Conservation (phyloP, 345 rosid genomes). For the Arabidopsis suecica region DNA sequence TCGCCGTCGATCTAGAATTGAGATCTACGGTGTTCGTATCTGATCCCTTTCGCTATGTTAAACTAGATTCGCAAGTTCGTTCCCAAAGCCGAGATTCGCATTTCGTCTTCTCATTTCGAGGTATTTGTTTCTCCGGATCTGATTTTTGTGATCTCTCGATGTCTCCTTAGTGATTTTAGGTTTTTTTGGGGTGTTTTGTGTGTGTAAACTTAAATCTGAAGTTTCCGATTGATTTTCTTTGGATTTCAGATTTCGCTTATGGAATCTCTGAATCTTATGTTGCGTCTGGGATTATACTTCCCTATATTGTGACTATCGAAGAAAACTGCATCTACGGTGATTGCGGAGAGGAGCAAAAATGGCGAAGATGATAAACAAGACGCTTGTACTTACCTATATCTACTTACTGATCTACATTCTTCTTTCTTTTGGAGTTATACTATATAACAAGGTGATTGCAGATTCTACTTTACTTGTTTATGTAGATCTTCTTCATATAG, state of each 20-base stretch:
- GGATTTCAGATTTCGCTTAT: constrained; percentile 38
- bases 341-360: constrained; percentile 36
- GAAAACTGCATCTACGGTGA: constrained; percentile 25
- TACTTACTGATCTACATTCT: constrained; percentile 82
- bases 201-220: constrained; percentile 18
- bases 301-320: constrained; percentile 32
- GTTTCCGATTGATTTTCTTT: constrained; percentile 8
- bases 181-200: constrained; percentile 20
- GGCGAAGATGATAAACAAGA: constrained; percentile 68
- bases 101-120: constrained; percentile 26
- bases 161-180: constrained; percentile 24
- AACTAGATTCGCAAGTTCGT: constrained; percentile 38
- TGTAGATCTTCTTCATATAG: constrained; percentile 7
- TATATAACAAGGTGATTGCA: constrained; percentile 83
- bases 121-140: constrained; percentile 36
- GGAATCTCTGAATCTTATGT: constrained; percentile 35
- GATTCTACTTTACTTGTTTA: not conserved
- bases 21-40: constrained; percentile 19
- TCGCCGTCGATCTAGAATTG: no score
- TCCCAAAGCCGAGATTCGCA: constrained; percentile 37
- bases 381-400: constrained; percentile 78
- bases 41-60: constrained; percentile 17
- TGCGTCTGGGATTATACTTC: constrained; percentile 28
- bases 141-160: constrained; percentile 38
- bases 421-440: constrained; percentile 89